Evolutionary conservation across 1,284 basidiomycete genomes (phyloP).

Genomic region (Heliocybe sulcata): DNA sequence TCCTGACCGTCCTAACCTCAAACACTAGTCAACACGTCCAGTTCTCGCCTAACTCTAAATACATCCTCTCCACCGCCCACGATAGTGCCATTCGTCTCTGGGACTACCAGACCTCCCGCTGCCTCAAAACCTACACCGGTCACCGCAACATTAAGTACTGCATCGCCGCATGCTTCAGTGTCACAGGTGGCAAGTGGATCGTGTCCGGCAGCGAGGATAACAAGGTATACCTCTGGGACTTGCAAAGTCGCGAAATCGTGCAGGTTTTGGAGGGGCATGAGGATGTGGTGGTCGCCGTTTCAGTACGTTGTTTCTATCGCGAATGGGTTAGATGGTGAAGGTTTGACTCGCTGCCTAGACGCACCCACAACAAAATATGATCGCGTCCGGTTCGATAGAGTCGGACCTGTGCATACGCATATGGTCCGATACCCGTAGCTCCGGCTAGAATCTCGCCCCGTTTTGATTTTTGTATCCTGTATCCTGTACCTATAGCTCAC

Average conservation of each 20-base stretch:
- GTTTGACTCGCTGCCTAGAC: conserved; percentile 36
- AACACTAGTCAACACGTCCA: conserved; percentile 71
- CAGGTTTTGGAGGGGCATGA: conserved; percentile 74
- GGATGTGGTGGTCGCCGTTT: conserved; percentile 71
- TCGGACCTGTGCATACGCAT: conserved; percentile 72
- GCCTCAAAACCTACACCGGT: conserved; percentile 86
- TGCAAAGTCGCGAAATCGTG: conserved; percentile 80
- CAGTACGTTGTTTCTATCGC: conserved; percentile 34
- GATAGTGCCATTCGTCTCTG: conserved; percentile 90
- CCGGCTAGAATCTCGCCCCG: no score
- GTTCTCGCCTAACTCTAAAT: conserved; percentile 93
- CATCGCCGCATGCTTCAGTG: conserved; percentile 73
- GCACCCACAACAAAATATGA: conserved; percentile 76
- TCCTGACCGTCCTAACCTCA: conserved; percentile 4
- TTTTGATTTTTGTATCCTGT: no score
- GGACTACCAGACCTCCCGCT: conserved; percentile 90
- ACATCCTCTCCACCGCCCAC: conserved; percentile 87
- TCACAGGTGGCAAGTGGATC: conserved; percentile 83
- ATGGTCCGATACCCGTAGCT: conserved; percentile 52
- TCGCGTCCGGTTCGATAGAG: conserved; percentile 80
- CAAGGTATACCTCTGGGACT: conserved; percentile 86
- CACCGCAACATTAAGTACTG: conserved; percentile 79
- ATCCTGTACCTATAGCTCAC: no score
- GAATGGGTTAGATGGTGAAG: no score
- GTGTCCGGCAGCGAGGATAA: conserved; percentile 90